These are phyloP conservation scores for Lactuca sativa DNA, from an alignment of 129 eudicot species.

Conservation along the genomic window DNA sequence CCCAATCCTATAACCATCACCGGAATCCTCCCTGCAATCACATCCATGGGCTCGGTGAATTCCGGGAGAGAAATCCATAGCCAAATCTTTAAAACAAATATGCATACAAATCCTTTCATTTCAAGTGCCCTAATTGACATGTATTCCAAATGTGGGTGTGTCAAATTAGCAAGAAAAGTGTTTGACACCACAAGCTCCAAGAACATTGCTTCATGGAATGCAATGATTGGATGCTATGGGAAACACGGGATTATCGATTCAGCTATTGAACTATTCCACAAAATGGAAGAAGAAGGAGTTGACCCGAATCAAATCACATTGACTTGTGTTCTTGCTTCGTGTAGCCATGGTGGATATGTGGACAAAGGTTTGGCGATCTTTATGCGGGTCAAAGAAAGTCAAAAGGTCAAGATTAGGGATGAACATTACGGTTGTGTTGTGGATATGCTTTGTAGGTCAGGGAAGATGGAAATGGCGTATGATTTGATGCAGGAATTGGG, in stretches of 20 bases:
- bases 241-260: conserved; percentile 53
- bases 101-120: conserved; percentile 46
- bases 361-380: conserved; percentile 67
- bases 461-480: conserved; percentile 65
- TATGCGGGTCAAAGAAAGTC: conserved; percentile 49
- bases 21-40: conserved; percentile 58
- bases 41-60: conserved; percentile 40
- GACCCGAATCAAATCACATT: conserved; percentile 65
- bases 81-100: conserved; percentile 47
- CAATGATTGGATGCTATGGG: conserved; percentile 74
- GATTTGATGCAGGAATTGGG: conserved; percentile 43
- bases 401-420: conserved; percentile 41
- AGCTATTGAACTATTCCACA: conserved; percentile 48
- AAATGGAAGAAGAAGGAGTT: conserved; percentile 45
- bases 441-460: conserved; percentile 72
- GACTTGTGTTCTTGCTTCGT: conserved; percentile 63
- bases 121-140: conserved; percentile 73
- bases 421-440: conserved; percentile 75
- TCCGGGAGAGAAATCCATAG: conserved; percentile 71
- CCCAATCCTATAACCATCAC: conserved; percentile 67
- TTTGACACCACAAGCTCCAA: conserved; percentile 40
- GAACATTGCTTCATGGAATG: conserved; percentile 67
- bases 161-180: conserved; percentile 44
- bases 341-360: conserved; percentile 70
- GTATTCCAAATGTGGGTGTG: conserved; percentile 75